Base-by-base conservation (phyloP, 495 filamentous ascomycete species). In the Trichoderma orchidacearum region DNA sequence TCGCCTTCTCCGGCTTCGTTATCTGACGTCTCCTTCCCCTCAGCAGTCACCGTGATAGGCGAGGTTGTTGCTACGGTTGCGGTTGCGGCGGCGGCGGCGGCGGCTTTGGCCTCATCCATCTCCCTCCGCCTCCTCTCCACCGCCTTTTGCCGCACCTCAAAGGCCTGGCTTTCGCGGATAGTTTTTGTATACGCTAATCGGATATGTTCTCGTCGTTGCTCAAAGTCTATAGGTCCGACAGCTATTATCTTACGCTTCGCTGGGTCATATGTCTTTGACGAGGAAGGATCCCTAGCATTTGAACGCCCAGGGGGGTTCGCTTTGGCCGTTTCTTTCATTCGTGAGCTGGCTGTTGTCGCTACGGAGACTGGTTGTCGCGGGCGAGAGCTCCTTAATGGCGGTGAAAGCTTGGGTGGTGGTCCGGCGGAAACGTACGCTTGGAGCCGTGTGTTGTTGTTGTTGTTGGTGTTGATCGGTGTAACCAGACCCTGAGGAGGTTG, bases 151-250 rank as follows among this genome's bases (percentile, higher is more conserved):
- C 70, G 70, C 56, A 70, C 76, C 68, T 83, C 78, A 57, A 74
- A 78, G 57, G 77, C 76, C 63, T 89, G 80, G 62, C 71, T 84
- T 62, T 86, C 84, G 59, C 83, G 79, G 41, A 90, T 81, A 21
- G 84, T 86, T 56, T 84, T 84, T 50, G 84, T 90, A 60, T 92
- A 88, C 1, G 87, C 87, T 50, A 87, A 80, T 61, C 89, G 84
- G 57, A 92, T 92, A 41, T 78, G 81, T 57, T 86, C 85, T 52
- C 88, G 78, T 28, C 87, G 78, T 48, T 84, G 85, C 32, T 80
- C 87, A 62, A 90, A 91, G 66, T 94, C 86, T 29, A 90, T 85
- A 56, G 80, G 80, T 0, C 83, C 84, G 53, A 89, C 68, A 12
- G 72, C 69, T 54, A 77, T 69, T 59, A 76, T 79, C 48, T 74